These are phyloP conservation scores for Dothidotthia symphoricarpi DNA, from an alignment of 2,329 filamentous ascomycete species.

Conservation along the genomic window DNA sequence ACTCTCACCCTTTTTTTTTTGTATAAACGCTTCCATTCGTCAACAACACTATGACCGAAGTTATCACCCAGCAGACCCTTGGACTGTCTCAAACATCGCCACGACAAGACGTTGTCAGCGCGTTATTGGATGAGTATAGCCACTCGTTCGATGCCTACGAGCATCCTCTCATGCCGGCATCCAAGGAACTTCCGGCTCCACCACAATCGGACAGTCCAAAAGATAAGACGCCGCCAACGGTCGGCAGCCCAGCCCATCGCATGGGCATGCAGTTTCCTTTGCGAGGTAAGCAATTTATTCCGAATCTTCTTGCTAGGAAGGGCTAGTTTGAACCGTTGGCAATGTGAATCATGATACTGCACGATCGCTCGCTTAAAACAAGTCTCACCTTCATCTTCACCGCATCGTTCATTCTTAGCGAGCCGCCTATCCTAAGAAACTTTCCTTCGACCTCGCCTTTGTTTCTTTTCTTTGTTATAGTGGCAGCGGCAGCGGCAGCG, in stretches of 20 bases:
- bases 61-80: slow-evolving; percentile 26
- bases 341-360: no score
- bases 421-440: slow-evolving; percentile 7
- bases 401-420: slow-evolving; percentile 1
- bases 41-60: slow-evolving; percentile 23
- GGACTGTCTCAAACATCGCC: slow-evolving; percentile 26
- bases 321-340: no score
- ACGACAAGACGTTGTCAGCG: slow-evolving; percentile 41
- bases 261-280: slow-evolving; percentile 37
- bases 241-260: slow-evolving; percentile 6
- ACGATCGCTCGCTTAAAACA: not conserved
- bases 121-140: slow-evolving; percentile 41
- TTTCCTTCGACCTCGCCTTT: no score
- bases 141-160: slow-evolving; percentile 28
- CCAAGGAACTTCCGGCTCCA: slow-evolving; percentile 35
- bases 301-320: not conserved
- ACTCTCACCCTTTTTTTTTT: slow-evolving; percentile 1
- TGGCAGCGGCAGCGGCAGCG: no score
- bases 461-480: no score
- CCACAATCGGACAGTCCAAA: slow-evolving; percentile 23
- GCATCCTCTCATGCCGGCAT: slow-evolving; percentile 25
- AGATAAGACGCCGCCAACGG: slow-evolving; percentile 28
- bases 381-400: not conserved
- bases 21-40: slow-evolving; percentile 1
- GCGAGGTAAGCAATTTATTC: slow-evolving; percentile 30